Conservation (phyloP, 2,329 filamentous ascomycete species). For the Dactylellina haptotyla region DNA sequence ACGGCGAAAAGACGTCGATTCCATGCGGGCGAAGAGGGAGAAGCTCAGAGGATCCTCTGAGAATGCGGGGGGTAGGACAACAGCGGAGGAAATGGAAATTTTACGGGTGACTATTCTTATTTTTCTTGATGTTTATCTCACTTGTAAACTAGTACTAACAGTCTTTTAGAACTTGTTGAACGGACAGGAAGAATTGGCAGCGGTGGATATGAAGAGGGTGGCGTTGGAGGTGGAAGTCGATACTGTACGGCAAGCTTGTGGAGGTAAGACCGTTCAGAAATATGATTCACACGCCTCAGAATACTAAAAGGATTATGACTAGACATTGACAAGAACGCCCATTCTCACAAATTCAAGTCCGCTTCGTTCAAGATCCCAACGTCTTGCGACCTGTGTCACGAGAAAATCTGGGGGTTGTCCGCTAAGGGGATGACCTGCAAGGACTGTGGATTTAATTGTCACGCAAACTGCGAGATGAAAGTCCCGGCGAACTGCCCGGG, state of each 20-base stretch:
- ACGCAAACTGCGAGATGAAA: slow-evolving; percentile 99
- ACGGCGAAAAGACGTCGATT: slow-evolving; percentile 79
- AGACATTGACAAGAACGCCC: slow-evolving; percentile 89
- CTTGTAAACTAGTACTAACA: neutral
- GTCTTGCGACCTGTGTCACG: slow-evolving; percentile 95
- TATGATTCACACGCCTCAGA: neutral
- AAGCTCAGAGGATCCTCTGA: slow-evolving; percentile 70
- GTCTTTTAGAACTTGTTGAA: slow-evolving; percentile 55
- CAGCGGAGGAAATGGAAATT: slow-evolving; percentile 56
- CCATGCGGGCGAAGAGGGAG: slow-evolving; percentile 83
- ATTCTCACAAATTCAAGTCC: slow-evolving; percentile 97
- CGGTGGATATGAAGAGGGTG: slow-evolving; percentile 82
- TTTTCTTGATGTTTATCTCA: neutral
- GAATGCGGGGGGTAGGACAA: slow-evolving; percentile 75
- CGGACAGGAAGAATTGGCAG: slow-evolving; percentile 76
- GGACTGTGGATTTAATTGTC: slow-evolving; percentile 97
- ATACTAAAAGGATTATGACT: neutral
- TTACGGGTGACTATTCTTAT: slow-evolving; percentile 50
- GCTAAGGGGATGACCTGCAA: slow-evolving; percentile 96
- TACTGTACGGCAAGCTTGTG: slow-evolving; percentile 89
- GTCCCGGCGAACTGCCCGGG: slow-evolving; percentile 95
- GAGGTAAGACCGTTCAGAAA: slow-evolving; percentile 60
- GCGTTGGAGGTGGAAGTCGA: slow-evolving; percentile 92
- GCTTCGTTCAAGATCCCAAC: slow-evolving; percentile 99
- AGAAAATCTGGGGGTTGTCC: slow-evolving; percentile 95